phyloP scores from a whole-genome alignment of 805 yeast species.

The Suhomyces xylopsoci region DNA sequence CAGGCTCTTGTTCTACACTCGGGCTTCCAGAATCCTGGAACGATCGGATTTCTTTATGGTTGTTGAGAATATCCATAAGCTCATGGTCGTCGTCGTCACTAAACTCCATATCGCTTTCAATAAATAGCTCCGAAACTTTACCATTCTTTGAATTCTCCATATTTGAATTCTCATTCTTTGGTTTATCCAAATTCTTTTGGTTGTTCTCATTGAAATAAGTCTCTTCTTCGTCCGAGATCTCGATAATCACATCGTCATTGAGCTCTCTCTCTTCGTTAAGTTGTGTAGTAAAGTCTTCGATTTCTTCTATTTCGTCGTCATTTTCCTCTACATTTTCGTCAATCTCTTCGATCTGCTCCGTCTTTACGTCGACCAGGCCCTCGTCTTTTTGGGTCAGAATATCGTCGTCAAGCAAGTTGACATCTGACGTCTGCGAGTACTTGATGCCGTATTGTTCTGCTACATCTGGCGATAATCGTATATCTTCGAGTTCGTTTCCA shows the following conservation, averaged over 20 bases:
- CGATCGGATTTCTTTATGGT: slow-evolving; percentile 10
- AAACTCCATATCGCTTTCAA: slow-evolving; percentile 10
- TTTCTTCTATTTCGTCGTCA: slow-evolving; percentile 23
- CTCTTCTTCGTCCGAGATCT: slow-evolving; percentile 33
- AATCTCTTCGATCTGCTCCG: not conserved
- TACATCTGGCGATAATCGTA: slow-evolving; percentile 32
- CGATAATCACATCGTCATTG: slow-evolving; percentile 29
- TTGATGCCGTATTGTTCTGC: slow-evolving; percentile 28
- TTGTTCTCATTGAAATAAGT: not conserved
- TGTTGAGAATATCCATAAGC: slow-evolving; percentile 14
- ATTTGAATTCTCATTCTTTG: not conserved
- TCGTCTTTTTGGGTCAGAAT: slow-evolving; percentile 4
- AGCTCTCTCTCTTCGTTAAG: slow-evolving; percentile 40
- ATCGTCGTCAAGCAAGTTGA: slow-evolving; percentile 8
- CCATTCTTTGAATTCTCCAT: not conserved
- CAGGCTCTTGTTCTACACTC: slow-evolving; percentile 13
- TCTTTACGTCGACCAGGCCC: not conserved
- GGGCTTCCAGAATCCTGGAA: slow-evolving; percentile 6
- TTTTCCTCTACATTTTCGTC: slow-evolving; percentile 12
- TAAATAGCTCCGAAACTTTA: not conserved
- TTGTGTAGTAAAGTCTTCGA: slow-evolving; percentile 34
- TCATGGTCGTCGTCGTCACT: slow-evolving; percentile 37
- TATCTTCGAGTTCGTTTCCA: slow-evolving; percentile 22
- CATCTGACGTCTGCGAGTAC: slow-evolving; percentile 15
- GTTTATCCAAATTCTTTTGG: not conserved